Evolutionary conservation across 805 yeast genomes (phyloP), one percentile per base, ranked within the genome.

Genomic region (Starmerella ratchasimensis): DNA sequence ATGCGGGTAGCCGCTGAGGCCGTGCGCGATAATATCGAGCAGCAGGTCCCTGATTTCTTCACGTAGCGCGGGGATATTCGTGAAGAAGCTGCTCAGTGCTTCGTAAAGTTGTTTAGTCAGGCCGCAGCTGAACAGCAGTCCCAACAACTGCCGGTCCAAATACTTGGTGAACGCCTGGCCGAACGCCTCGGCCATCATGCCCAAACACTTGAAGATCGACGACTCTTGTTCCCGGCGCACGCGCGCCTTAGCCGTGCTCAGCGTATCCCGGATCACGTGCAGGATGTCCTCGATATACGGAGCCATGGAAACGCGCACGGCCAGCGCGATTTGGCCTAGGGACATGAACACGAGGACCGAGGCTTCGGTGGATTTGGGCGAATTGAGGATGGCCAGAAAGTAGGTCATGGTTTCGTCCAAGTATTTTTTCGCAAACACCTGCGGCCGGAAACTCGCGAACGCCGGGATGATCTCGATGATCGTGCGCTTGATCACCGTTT

Each of bases 151-250:
- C 44, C 77, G 70, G 46, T 83, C 86, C 38, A 90, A 61, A 54
- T 82, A 84, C 53, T 88, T 90, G 0, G 95, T 81, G 39, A 88
- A 63, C 0, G 94, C 93, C 10, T 94, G 93, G 0, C 96, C 96
- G 13, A 88, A 82, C 0, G 97, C 88, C 19, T 69, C 68, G 0
- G 95, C 86, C 26, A 90, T 61, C 58, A 82, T 80, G 0, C 93
- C 82, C 31, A 88, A 68, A 55, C 97, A 90, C 49, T 80, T 81
- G 51, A 86, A 88, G 16, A 88, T 72, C 1, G 94, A 84, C 0
- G 81, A 78, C 47, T 82, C 93, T 31, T 79, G 74, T 34, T 79
- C 84, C 52, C 74, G 77, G 41, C 86, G 67, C 2, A 54, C 59
- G 23, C 71, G 65, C n/a, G 64, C 61, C 50, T 72, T 75, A 6